A percentile compares a stretch with the other conserved stretches of the same genome.
Evolutionary conservation across 257 asterid species (phyloP).

Genomic region (Solanum okadae): DNA sequence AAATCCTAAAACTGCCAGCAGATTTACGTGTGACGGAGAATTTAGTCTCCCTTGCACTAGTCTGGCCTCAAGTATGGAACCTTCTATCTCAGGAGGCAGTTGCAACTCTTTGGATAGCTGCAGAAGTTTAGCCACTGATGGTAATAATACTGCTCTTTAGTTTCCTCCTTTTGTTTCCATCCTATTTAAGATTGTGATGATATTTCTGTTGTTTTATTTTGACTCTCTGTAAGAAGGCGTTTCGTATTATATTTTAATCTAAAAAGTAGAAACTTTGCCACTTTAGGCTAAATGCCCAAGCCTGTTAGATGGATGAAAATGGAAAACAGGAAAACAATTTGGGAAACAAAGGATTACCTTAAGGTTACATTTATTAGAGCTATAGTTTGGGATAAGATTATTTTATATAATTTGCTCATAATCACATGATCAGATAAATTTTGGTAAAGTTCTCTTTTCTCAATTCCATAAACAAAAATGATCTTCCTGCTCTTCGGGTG

Average conservation of each 20-base stretch:
- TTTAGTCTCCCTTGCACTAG: constrained; percentile 25
- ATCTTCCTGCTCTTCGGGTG: not conserved
- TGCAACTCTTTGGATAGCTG: constrained; percentile 45
- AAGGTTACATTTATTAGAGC: not conserved
- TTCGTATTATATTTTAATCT: not conserved
- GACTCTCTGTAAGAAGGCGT: not conserved
- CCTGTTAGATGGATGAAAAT: not conserved
- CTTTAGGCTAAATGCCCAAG: not conserved
- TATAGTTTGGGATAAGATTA: not conserved
- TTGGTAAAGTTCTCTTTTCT: not conserved
- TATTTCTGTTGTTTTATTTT: not conserved
- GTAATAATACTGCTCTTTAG: constrained; percentile 21
- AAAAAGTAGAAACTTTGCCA: not conserved
- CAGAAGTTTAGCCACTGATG: constrained; percentile 36
- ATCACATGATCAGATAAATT: not conserved
- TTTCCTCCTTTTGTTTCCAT: not conserved
- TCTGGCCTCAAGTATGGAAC: constrained; percentile 41
- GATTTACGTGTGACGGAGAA: constrained; percentile 23
- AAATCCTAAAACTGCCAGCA: constrained; percentile 20
- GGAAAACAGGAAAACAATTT: not conserved
- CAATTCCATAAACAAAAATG: not conserved
- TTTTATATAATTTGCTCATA: not conserved
- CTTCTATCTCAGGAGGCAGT: constrained; percentile 55
- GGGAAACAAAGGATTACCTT: not conserved
- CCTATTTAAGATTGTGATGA: not conserved